Evolutionary conservation across 164 flowering plant species (phyloP).

Genomic region (Saururus chinensis): DNA sequence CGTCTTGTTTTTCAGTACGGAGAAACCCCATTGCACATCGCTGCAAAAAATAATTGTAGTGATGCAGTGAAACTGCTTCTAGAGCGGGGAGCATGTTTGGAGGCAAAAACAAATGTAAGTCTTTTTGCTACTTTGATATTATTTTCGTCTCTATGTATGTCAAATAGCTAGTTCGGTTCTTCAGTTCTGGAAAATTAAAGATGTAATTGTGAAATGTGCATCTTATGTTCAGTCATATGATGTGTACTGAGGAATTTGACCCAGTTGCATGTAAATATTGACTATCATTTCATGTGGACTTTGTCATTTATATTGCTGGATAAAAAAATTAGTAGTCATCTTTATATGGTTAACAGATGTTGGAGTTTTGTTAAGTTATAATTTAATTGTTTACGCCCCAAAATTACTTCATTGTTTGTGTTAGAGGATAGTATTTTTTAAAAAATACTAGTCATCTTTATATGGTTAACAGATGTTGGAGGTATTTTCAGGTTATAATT

Average conservation of each 20-base stretch:
- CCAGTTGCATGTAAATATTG: too few relatives aligned
- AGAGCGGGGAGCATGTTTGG: slow-evolving; percentile 67
- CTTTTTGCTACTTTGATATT: slow-evolving; percentile 1
- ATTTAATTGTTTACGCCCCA: too few relatives aligned
- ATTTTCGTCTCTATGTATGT: not conserved
- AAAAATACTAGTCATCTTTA: not conserved
- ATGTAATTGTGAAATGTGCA: not conserved
- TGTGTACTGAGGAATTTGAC: too few relatives aligned
- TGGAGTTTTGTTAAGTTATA: too few relatives aligned
- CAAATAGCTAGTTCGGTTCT: not conserved
- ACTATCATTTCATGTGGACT: too few relatives aligned
- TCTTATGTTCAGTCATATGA: too few relatives aligned
- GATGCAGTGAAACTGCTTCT: slow-evolving; percentile 75
- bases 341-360: too few relatives aligned
- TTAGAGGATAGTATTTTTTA: not conserved
- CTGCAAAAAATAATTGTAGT: slow-evolving; percentile 92
- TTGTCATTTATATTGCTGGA: too few relatives aligned
- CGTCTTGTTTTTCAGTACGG: slow-evolving; percentile 57
- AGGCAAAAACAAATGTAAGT: slow-evolving; percentile 86
- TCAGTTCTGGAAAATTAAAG: not conserved
- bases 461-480: not conserved
- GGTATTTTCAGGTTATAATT: too few relatives aligned
- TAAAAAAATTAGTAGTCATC: too few relatives aligned
- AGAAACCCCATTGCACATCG: slow-evolving; percentile 98
- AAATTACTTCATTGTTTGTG: not conserved